Conservation (phyloP, 345 rosid genomes). For the Melaleuca alternifolia region DNA sequence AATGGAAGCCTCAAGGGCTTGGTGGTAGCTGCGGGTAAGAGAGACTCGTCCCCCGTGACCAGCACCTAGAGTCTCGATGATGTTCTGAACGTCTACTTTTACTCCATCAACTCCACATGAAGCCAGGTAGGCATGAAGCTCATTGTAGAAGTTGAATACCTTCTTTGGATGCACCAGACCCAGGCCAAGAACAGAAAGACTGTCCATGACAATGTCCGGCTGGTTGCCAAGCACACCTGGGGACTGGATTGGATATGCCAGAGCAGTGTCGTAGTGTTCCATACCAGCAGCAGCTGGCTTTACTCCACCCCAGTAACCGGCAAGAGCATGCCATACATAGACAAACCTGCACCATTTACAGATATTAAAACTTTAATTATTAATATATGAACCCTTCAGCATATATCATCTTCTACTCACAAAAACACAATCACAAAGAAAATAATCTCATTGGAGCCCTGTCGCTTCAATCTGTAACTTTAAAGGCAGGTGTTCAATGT, state of each 20-base stretch:
- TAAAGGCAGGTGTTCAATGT: background rate
- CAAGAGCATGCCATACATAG: slow-evolving; percentile 96
- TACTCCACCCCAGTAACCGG: slow-evolving; percentile 99
- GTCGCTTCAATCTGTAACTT: background rate
- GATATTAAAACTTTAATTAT: background rate
- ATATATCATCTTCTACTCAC: background rate
- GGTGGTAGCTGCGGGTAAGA: slow-evolving; percentile 75
- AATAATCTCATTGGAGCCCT: background rate
- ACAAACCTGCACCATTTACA: slow-evolving; percentile 35
- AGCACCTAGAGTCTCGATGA: slow-evolving; percentile 90
- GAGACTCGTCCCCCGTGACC: slow-evolving; percentile 96
- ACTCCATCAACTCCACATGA: slow-evolving; percentile 96
- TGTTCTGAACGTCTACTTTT: slow-evolving; percentile 94
- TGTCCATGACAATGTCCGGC: slow-evolving; percentile 91
- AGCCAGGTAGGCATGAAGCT: slow-evolving; percentile 88
- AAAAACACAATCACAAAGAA: background rate
- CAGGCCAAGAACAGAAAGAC: slow-evolving; percentile 76
- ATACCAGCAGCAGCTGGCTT: slow-evolving; percentile 88
- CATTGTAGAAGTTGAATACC: slow-evolving; percentile 92
- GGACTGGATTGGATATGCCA: slow-evolving; percentile 84
- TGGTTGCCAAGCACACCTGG: slow-evolving; percentile 90
- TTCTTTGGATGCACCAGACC: slow-evolving; percentile 92
- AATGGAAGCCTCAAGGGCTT: slow-evolving; percentile 88
- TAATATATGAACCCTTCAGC: background rate
- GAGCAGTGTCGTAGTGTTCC: slow-evolving; percentile 87